Percentiles rank a stretch among this genome's conserved stretches.
Conservation (phyloP, 73 alveolate genomes). For the Paramecium pentaurelia region DNA sequence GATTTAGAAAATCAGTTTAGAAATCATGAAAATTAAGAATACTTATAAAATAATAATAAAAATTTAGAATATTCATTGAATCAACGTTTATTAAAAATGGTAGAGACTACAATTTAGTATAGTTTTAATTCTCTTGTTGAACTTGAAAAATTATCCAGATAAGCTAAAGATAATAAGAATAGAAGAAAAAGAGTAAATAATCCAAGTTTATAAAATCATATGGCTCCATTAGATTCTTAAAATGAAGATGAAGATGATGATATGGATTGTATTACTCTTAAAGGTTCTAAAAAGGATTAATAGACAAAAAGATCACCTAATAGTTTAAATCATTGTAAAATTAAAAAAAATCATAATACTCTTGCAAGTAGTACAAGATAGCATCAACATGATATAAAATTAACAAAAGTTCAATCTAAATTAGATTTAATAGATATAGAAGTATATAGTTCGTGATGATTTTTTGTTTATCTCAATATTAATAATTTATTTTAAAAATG, state of each 20-base stretch:
- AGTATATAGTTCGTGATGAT: neutral
- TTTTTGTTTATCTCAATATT: neutral
- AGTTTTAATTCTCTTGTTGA: neutral
- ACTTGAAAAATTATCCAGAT: neutral
- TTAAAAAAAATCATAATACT: neutral
- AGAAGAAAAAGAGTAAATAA: neutral
- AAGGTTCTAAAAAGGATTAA: neutral
- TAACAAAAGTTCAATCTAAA: neutral
- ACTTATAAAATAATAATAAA: neutral
- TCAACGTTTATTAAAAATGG: neutral
- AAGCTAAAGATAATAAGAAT: neutral
- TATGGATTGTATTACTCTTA: neutral
- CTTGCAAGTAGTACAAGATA: neutral
- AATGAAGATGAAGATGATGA: neutral
- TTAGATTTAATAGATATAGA: neutral
- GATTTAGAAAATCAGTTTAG: neutral
- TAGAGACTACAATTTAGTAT: neutral
- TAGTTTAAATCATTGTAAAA: neutral
- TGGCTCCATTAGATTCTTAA: neutral
- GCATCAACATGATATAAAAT: neutral
- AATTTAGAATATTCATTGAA: neutral
- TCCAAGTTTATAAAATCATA: neutral
- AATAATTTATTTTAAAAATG: neutral
- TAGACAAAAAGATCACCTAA: neutral
- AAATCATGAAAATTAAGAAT: neutral